Evolutionary conservation across 2,329 filamentous ascomycete genomes (phyloP).

Genomic region (Alternaria triticimaculans): DNA sequence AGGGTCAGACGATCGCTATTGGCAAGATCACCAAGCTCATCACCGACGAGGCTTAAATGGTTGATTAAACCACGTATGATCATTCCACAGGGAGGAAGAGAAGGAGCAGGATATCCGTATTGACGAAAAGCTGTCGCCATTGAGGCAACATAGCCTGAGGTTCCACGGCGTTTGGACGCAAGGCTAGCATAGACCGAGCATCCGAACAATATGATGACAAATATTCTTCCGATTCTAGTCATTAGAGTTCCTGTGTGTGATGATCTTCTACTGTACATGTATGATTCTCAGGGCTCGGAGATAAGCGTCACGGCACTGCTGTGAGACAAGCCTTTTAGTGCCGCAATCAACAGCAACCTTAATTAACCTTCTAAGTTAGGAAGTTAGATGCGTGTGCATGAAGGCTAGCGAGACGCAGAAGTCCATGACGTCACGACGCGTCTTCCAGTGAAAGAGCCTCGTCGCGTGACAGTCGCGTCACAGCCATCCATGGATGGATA

Average conservation of each 20-base stretch:
- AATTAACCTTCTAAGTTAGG: constrained; percentile 28
- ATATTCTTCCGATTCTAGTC: not conserved
- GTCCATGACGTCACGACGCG: not conserved
- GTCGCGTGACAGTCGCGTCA: not conserved
- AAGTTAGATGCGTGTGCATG: not conserved
- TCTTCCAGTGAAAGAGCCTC: not conserved
- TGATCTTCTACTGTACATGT: not conserved
- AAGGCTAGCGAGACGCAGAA: not conserved
- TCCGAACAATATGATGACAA: constrained; percentile 13
- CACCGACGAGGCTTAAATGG: constrained; percentile 36
- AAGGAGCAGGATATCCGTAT: not conserved
- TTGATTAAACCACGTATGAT: not conserved
- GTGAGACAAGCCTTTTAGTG: constrained; percentile 46
- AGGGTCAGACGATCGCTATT: constrained; percentile 99
- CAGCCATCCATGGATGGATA: not conserved
- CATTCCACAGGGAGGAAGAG: not conserved
- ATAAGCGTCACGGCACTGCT: not conserved
- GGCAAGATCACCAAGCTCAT: constrained; percentile 97
- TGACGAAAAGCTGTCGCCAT: not conserved
- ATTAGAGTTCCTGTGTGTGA: not conserved
- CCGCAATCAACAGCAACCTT: constrained; percentile 39
- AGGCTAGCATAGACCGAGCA: constrained; percentile 1
- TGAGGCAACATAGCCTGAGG: not conserved
- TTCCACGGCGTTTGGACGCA: constrained; percentile 2
- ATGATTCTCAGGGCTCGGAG: not conserved